Percentiles rank a stretch among this genome's conserved stretches.
These are phyloP conservation scores for Lunasporangiospora selenospora DNA, from an alignment of 192 early-diverging fungal species.

Conservation along the genomic window DNA sequence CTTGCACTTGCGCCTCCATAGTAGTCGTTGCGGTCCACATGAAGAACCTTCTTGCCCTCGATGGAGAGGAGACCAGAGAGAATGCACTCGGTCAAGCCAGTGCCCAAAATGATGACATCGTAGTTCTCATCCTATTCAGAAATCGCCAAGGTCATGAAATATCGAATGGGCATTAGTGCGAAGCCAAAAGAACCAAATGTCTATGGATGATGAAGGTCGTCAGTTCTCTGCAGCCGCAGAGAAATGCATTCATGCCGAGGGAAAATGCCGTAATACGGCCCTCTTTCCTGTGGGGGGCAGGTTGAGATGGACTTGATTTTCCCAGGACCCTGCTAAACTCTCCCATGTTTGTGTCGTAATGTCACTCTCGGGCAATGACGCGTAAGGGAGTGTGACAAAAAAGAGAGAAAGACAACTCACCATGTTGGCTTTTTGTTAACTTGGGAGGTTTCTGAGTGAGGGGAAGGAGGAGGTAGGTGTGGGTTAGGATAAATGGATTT, in stretches of 20 bases:
- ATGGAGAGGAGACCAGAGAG: constrained; percentile 87
- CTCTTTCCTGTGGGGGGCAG: no score
- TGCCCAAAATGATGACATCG: constrained; percentile 90
- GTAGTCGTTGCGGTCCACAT: constrained; percentile 96
- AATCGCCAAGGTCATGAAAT: background rate
- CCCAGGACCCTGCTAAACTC: no score
- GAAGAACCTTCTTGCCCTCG: constrained; percentile 92
- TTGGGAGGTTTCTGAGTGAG: background rate
- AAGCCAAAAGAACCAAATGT: no score
- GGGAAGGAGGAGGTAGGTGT: background rate
- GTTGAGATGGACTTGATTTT: no score
- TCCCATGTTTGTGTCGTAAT: no score
- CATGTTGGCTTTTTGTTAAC: constrained; percentile 8
- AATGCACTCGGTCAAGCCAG: constrained; percentile 91
- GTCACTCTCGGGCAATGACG: no score
- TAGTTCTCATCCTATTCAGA: constrained; percentile 80
- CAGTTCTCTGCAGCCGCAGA: no score
- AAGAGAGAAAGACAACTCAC: constrained; percentile 7
- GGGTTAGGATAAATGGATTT: background rate
- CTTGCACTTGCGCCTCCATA: constrained; percentile 97
- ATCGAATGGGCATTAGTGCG: background rate
- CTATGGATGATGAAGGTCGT: no score
- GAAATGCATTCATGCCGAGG: no score
- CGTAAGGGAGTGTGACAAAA: background rate
- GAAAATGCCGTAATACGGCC: no score